Evolutionary conservation across 2,329 filamentous ascomycete genomes (phyloP).

Genomic region (Colletotrichum nymphaeae): DNA sequence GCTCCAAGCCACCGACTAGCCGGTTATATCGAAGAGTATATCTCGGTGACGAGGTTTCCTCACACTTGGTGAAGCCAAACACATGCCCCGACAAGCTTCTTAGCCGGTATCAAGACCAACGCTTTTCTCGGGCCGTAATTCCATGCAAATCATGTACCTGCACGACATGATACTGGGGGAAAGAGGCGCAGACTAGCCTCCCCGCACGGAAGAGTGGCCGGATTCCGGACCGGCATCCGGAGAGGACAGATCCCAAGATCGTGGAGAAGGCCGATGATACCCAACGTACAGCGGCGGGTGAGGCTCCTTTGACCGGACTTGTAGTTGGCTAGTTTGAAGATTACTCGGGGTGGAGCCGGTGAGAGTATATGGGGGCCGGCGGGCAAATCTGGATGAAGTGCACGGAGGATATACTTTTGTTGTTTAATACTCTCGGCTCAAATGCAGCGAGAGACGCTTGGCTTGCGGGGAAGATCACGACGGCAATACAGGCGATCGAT

Average conservation of each 20-base stretch:
- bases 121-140: neutral
- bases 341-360: neutral
- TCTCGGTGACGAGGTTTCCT: neutral
- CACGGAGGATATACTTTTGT: slow-evolving; percentile 8
- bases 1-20: neutral
- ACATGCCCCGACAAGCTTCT: neutral
- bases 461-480: neutral
- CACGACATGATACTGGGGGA: neutral
- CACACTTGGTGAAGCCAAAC: neutral
- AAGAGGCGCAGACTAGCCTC: neutral
- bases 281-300: neutral
- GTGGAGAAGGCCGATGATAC: neutral
- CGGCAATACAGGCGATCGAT: slow-evolving; percentile 9
- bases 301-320: neutral
- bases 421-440: neutral
- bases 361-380: neutral
- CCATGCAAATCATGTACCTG: neutral
- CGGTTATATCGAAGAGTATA: neutral
- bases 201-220: neutral
- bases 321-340: neutral
- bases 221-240: neutral
- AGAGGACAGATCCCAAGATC: neutral
- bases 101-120: neutral
- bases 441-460: slow-evolving; percentile 4
- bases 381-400: slow-evolving; percentile 8